Percentiles rank a stretch among this genome's conserved stretches.
These are phyloP conservation scores for Penicillium corylophilum DNA, from an alignment of 2,329 filamentous ascomycete species.

Conservation along the genomic window DNA sequence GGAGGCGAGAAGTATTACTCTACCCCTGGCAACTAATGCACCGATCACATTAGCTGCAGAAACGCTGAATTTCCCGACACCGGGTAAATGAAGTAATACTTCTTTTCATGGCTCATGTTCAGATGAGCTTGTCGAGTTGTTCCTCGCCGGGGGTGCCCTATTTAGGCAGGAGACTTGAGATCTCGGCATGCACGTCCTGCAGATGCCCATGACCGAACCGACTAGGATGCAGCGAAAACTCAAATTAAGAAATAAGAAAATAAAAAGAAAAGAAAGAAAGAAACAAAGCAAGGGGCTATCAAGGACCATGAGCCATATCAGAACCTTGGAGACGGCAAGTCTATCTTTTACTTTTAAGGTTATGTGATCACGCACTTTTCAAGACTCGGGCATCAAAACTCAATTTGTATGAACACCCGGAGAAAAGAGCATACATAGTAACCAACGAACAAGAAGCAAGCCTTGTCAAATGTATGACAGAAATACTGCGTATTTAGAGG, in stretches of 20 bases:
- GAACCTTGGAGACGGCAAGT: background rate
- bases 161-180: background rate
- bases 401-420: background rate
- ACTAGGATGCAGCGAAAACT: background rate
- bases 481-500: background rate
- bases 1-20: background rate
- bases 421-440: background rate
- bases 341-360: constrained; percentile 8
- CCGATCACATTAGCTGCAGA: background rate
- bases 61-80: background rate
- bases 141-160: background rate
- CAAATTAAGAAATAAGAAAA: too few relatives aligned
- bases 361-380: constrained; percentile 1
- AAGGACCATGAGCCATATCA: background rate
- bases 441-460: background rate
- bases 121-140: background rate
- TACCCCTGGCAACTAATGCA: background rate
- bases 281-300: background rate
- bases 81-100: too few relatives aligned
- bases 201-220: background rate
- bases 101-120: background rate
- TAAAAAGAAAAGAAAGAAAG: background rate
- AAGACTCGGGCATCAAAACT: background rate
- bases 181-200: background rate
- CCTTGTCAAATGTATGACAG: constrained; percentile 1